Base-by-base conservation (phyloP, 768 basidiomycete genomes). In the Rhodotorula diobovata region DNA sequence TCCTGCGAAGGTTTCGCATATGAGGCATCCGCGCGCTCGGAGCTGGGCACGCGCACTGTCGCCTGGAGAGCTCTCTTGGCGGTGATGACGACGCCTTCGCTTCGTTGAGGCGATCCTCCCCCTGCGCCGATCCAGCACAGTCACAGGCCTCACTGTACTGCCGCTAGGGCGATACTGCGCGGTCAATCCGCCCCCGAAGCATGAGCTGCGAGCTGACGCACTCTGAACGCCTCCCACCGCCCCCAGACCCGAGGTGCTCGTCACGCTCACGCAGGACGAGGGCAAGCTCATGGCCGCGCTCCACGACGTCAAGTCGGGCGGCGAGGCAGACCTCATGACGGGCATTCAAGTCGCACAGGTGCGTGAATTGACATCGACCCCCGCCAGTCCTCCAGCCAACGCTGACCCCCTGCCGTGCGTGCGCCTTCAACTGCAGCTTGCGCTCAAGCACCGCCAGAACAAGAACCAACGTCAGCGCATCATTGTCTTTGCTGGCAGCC, bases 391-490 rank as follows among this genome's bases (percentile, higher is more conserved):
- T n/a, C n/a, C n/a, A n/a, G n/a, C n/a, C n/a, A n/a, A n/a, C n/a
- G n/a, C n/a, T n/a, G n/a, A n/a, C n/a, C n/a, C n/a, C n/a, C n/a
- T n/a, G n/a, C n/a, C n/a, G n/a, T n/a, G n/a, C n/a, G n/a, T n/a
- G n/a, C n/a, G 3, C 4, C n/a, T 28, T 25, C 46, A n/a, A n/a
- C n/a, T 48, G 9, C 68, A 80, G 79, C 87, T 99, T 61, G 94
- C 96, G 0, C 85, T 99, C 59, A 99, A 99, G 80, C 96, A 99
- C 80, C 85, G 96, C 68, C 92, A 94, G 81, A 97, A 98, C 85
- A 98, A 98, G 86, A 97, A 93, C 78, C 88, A 95, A 41, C 89
- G 94, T 32, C 96, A 99, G 78, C 87, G 96, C 51, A 90, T 99
- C 76, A 87, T 99, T 79, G 90, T 92, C 55, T 96, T 98, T 76